Base-by-base conservation (phyloP, 169 alveolate genomes). In the Cryptosporidium muris region DNA sequence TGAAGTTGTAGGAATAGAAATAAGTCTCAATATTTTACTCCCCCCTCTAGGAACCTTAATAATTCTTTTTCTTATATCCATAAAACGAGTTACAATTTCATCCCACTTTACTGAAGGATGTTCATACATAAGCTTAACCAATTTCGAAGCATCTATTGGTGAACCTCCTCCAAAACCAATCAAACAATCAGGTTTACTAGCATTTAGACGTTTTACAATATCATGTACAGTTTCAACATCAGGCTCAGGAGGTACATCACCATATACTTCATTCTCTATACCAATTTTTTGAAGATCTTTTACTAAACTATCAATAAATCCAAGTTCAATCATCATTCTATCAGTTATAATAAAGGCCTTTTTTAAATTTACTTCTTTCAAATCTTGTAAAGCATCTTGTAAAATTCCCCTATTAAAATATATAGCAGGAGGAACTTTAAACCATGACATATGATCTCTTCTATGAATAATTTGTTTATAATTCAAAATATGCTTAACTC, bases 111-210 rank as follows among this genome's bases (percentile, higher is more conserved):
- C 67, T 25, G 65, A 16, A 11, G 89, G 89, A 49, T 81, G 89
- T 36, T 81, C 89, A 45, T 81, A 81, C 89, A 81, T 64, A 7
- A 81, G 60, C 16, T 82, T 56, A n/a, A 81, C 81, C 9, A 81
- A 49, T 65, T 81, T 81, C 14, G 89, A 81, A 8, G 89, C 89
- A 36, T 81, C 89, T 68, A 81, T 81, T 16, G 89, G 89, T 11
- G 89, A 81, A 12, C 89, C 89, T 14, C 89, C 89, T 37, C 89
- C 89, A 67, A 81, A 63, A 8, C 82, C 89, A 25, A 81, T 64
- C 45, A 81, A 37, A 49, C 81, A 64, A 67, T 81, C 89, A 11
- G 89, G 89, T 16, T 81, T 64, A 51, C 68, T 65, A 11, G 56
- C 37, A 37, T 81, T 63, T 25, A 81, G 47, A 47, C 81, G 45